Base-by-base conservation (phyloP, 139 green algal species). In the Edaphochlamys debaryana region DNA sequence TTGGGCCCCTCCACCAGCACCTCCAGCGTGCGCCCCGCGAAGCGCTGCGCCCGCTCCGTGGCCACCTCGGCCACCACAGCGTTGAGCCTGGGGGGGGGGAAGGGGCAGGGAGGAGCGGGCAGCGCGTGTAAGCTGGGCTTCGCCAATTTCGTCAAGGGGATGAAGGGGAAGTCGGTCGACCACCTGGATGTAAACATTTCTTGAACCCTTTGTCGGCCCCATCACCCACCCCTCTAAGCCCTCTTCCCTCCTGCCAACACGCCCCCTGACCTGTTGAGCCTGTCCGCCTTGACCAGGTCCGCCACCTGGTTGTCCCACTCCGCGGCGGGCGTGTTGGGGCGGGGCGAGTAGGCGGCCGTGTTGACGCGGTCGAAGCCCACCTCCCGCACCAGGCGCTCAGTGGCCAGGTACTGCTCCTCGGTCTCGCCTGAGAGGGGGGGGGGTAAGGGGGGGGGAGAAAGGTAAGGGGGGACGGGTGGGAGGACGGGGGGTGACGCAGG, bases 301-400 rank as follows among this genome's bases (percentile, higher is more conserved):
- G 90, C 90, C 54, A 99, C 94, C 92, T 98, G 96, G 85, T 97
- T 89, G 7, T 94, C 90, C 90, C 94, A 94, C 11, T 89, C 74
- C 0, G 96, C 97, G 30, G 97, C 97, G 3, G 97, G 97, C 8
- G 97, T 99, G 92, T 96, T 97, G 32, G 97, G 97, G 1, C 97
- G 92, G 17, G 92, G 89, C 15, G 88, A 95, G 90, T 98, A 98
- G 11, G 95, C 95, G 37, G 95, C 95, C 22, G 96, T 99, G 94
- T 99, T 99, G 79, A 99, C 96, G 6, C 93, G 88, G 94, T 99
- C 96, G 88, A 99, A 99, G 45, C 93, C 93, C 4, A 98, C 89
- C 85, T 97, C 93, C 30, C 92, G 83, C 67, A 98, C 94, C 62
- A 99, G 85, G 9, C 54, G 63, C 82, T 98, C 89, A 23, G 96